Base-by-base conservation (phyloP, 2,329 filamentous ascomycete genomes). In the Colletotrichum musicola region DNA sequence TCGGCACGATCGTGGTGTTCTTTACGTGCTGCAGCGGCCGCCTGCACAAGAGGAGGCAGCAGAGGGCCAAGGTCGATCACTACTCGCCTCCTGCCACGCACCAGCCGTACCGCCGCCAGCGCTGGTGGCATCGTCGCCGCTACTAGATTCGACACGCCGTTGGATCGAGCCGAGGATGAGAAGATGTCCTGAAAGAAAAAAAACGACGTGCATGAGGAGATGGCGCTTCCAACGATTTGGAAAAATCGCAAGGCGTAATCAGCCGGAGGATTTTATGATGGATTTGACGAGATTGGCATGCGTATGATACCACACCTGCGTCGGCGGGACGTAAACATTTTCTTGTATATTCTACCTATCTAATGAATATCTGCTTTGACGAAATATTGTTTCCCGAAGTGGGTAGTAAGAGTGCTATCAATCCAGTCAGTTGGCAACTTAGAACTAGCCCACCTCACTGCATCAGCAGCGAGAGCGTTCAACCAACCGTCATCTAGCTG, bases 11-110 rank as follows among this genome's bases (percentile, higher is more conserved):
- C 61, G 72, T 91, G 57, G 83, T 91, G 64, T 85, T 92, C 73
- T 81, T 90, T 72, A 88, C 87, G 6, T 91, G 89, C 83, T 90
- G 85, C 79, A 84, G 83, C 62, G 81, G 82, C 9, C 80, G 86
- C n/a, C 53, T 81, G 72, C 80, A 80, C 72, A 78, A 78, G 68
- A 75, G 78, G 47, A 79, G 80, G 44, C 62, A 71, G 61, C 65
- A 62, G 25, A 64, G 64, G 4, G 47, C 66, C n/a, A 76, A 76
- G 72, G 72, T 74, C 62, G 75, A 77, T 54, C 73, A 75, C 55
- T 75, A 75, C 61, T 74, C 68, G 6, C 68, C 70, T 35, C 70
- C 70, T 35, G 64, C 70, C 30, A 68, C 64, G 25, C 61, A 70
- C 42, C 64, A 60, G 13, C 42, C 59, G 2, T 61, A 62, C 70